Conservation (phyloP, 1,139 yeast genomes). For the Suhomyces yuchorum region DNA sequence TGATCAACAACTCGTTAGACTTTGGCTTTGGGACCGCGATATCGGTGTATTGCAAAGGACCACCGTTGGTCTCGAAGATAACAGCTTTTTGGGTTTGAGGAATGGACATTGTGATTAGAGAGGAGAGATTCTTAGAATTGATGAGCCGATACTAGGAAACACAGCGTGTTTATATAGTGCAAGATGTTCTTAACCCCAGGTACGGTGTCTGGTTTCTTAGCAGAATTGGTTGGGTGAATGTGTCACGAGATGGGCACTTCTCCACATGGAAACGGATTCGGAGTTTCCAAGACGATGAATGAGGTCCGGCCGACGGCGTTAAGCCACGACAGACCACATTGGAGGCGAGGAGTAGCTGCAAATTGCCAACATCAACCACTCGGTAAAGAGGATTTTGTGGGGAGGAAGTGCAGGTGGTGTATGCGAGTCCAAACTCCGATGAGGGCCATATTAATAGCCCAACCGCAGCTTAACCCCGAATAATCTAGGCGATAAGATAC, state of each 20-base stretch:
- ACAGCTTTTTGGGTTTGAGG: constrained; percentile 51
- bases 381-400: not conserved
- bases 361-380: not conserved
- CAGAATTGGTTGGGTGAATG: not conserved
- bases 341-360: not conserved
- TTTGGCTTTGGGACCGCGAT: constrained; percentile 71
- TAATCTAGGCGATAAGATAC: not conserved
- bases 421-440: not conserved
- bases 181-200: not conserved
- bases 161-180: not conserved
- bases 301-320: not conserved
- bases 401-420: not conserved
- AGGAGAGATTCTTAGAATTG: not conserved
- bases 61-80: constrained; percentile 48
- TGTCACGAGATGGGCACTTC: not conserved
- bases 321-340: not conserved
- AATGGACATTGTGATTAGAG: constrained; percentile 21
- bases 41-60: constrained; percentile 58
- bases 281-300: not conserved
- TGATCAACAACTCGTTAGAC: constrained; percentile 64
- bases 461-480: not conserved
- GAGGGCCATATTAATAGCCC: not conserved
- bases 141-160: not conserved
- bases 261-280: not conserved
- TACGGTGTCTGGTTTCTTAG: not conserved